These are phyloP conservation scores for Dalechampia spathulata DNA, from an alignment of 441 rosid genomes.

Conservation along the genomic window DNA sequence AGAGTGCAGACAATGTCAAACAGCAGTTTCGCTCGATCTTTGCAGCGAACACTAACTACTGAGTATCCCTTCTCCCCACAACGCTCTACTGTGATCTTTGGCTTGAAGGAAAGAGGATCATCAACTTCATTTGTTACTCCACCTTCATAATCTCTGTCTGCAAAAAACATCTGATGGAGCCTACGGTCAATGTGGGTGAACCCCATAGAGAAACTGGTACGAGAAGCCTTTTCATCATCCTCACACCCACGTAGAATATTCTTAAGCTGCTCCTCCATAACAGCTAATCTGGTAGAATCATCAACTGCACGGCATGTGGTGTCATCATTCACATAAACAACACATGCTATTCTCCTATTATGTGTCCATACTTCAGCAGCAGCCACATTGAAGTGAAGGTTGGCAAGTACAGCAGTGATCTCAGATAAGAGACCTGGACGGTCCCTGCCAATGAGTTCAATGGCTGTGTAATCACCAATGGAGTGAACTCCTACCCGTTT, in stretches of 20 bases:
- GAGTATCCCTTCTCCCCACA: constrained; percentile 81
- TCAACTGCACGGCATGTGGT: constrained; percentile 47
- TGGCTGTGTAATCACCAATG: constrained; percentile 71
- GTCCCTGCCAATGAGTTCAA: constrained; percentile 80
- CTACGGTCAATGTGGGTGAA: constrained; percentile 81
- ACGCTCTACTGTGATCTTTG: constrained; percentile 53
- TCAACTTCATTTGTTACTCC: constrained; percentile 33
- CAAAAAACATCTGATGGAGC: constrained; percentile 88
- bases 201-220: constrained; percentile 73
- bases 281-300: constrained; percentile 50
- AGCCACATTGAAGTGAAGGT: constrained; percentile 71
- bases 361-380: constrained; percentile 99
- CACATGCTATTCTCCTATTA: constrained; percentile 72
- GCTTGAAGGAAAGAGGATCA: constrained; percentile 34
- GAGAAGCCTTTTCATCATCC: constrained; percentile 52
- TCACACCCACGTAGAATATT: constrained; percentile 63
- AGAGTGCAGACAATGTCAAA: constrained; percentile 90
- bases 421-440: constrained; percentile 90
- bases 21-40: constrained; percentile 81
- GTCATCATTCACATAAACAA: constrained; percentile 67
- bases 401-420: constrained; percentile 69
- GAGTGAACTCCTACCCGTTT: constrained; percentile 76
- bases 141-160: constrained; percentile 83
- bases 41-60: constrained; percentile 56
- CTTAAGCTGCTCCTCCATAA: constrained; percentile 77